Percentiles rank a stretch among this genome's conserved stretches.
Evolutionary conservation across 1,139 yeast genomes (phyloP).

Genomic region (Casaregolazyma suthepensis): DNA sequence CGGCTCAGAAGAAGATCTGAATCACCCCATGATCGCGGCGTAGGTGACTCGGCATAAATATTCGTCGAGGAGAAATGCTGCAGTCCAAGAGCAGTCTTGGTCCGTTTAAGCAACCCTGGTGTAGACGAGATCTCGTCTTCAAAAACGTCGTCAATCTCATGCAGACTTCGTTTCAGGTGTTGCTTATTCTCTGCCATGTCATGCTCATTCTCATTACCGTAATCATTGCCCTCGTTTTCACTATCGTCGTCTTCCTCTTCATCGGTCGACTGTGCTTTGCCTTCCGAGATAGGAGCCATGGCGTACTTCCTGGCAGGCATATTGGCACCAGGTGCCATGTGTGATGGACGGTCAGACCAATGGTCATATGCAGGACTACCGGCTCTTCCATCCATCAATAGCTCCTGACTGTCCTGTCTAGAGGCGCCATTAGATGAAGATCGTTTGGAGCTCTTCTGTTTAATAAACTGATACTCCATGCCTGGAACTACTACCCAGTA

Average conservation of each 20-base stretch:
- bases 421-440: conserved; percentile 1
- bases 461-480: conserved; percentile 73
- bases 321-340: not conserved
- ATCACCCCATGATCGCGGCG: conserved; percentile 11
- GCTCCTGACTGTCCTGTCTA: conserved; percentile 1
- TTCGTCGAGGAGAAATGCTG: conserved; percentile 25
- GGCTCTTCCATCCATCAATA: not conserved
- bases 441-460: conserved; percentile 22
- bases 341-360: not conserved
- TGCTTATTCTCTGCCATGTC: not conserved
- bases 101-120: conserved; percentile 25
- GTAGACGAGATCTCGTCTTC: conserved; percentile 7
- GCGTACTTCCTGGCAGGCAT: not conserved
- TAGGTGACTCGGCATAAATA: conserved; percentile 19
- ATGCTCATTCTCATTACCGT: conserved; percentile 9
- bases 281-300: not conserved
- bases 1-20: conserved; percentile 4
- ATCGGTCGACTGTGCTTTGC: conserved; percentile 6
- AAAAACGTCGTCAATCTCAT: conserved; percentile 6
- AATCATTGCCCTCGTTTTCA: conserved; percentile 16
- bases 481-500: conserved; percentile 91
- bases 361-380: not conserved
- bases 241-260: conserved; percentile 8
- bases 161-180: conserved; percentile 3
- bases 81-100: conserved; percentile 34